phyloP scores from a whole-genome alignment of 306 rosid genomes.

The Mucuna pruriens region DNA sequence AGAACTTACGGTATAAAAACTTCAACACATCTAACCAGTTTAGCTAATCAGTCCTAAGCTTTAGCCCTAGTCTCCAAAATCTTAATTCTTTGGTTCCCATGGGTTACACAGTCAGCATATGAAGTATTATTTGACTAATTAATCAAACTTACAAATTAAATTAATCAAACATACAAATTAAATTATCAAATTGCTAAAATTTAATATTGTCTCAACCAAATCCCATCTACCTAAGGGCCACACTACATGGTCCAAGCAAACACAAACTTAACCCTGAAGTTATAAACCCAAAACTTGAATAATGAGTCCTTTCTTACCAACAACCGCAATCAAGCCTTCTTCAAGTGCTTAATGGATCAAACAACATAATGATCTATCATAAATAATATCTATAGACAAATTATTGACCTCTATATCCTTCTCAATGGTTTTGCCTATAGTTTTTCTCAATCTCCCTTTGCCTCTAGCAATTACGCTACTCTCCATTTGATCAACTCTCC shows the following conservation, averaged over 20 bases:
- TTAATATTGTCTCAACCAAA: neutral
- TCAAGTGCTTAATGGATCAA: neutral
- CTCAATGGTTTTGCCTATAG: neutral
- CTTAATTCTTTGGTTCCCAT: neutral
- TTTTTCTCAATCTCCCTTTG: neutral
- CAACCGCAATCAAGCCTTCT: neutral
- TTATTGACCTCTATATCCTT: neutral
- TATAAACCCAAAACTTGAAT: neutral
- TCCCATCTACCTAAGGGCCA: neutral
- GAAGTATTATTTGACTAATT: neutral
- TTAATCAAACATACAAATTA: neutral
- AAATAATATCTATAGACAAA: neutral
- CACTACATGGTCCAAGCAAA: neutral
- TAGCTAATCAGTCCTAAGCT: neutral
- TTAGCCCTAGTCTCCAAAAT: neutral
- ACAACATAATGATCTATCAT: neutral
- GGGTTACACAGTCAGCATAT: neutral
- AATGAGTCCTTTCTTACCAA: neutral
- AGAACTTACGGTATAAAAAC: neutral
- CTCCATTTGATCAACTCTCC: neutral
- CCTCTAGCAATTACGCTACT: neutral
- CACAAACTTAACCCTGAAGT: neutral
- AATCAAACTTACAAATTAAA: neutral
- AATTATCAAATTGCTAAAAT: neutral
- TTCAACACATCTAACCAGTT: neutral